These are phyloP conservation scores for Glonium stellatum DNA, from an alignment of 495 filamentous ascomycete genomes.

Conservation along the genomic window DNA sequence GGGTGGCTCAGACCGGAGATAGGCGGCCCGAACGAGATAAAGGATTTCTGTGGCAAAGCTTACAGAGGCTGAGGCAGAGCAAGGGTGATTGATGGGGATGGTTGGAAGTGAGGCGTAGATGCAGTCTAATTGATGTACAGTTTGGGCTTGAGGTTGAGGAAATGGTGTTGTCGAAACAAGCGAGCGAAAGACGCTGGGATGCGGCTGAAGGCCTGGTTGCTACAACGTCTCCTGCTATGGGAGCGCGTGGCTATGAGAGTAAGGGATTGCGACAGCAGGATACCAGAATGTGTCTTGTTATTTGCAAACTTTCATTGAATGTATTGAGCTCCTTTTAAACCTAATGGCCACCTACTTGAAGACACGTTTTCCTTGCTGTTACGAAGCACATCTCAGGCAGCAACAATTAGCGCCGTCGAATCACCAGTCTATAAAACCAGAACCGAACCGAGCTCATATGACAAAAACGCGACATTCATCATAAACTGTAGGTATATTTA, in stretches of 20 bases:
- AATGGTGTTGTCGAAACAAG: conserved; percentile 23
- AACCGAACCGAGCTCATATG: not conserved
- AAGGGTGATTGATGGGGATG: conserved; percentile 17
- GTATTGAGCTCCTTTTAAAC: not conserved
- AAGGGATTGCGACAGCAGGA: not conserved
- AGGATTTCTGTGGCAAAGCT: conserved; percentile 5
- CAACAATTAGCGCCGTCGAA: not conserved
- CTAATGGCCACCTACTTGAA: not conserved
- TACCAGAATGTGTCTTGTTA: not conserved
- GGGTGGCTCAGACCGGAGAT: conserved; percentile 1
- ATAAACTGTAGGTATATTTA: not conserved
- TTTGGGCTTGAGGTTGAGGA: conserved; percentile 22
- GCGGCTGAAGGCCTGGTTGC: conserved; percentile 2
- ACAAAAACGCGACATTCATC: not conserved
- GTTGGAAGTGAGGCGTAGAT: conserved; percentile 13
- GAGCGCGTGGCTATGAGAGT: conserved; percentile 17
- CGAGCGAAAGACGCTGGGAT: conserved; percentile 23
- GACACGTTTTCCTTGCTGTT: conserved; percentile 3
- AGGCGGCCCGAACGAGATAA: not conserved
- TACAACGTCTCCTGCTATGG: conserved; percentile 2
- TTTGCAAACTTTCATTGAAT: not conserved
- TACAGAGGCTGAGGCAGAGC: conserved; percentile 22
- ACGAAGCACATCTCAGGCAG: not conserved
- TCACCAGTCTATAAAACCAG: not conserved
- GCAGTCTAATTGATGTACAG: conserved; percentile 29